phyloP scores from a whole-genome alignment of 208 protist genomes.

The Acanthamoeba quina region DNA sequence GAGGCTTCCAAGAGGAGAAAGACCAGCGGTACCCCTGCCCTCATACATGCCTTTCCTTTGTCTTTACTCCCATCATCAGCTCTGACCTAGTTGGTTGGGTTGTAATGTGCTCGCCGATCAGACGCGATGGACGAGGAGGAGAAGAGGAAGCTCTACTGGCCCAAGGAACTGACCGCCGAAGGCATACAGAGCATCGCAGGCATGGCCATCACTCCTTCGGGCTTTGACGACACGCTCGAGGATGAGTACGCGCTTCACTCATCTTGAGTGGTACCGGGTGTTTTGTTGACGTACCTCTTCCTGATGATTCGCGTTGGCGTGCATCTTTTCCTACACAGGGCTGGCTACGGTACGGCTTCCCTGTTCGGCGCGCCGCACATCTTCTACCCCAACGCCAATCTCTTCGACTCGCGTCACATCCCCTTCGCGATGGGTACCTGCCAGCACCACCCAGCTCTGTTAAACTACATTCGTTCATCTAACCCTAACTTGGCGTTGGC shows the following conservation, averaged over 20 bases:
- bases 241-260: constrained; percentile 23
- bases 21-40: background rate
- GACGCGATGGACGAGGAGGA: constrained; percentile 1
- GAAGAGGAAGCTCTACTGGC: background rate
- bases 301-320: too few species aligned
- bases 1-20: background rate
- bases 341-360: constrained; percentile 47
- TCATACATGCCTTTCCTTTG: background rate
- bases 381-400: constrained; percentile 67
- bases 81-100: background rate
- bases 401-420: constrained; percentile 23
- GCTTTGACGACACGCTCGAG: constrained; percentile 68
- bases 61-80: background rate
- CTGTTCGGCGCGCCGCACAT: constrained; percentile 50
- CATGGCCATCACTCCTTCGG: constrained; percentile 54
- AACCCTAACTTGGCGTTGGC: background rate
- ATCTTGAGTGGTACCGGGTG: background rate
- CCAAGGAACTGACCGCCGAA: constrained; percentile 36
- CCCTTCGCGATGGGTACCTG: constrained; percentile 36
- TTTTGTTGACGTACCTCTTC: background rate
- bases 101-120: background rate
- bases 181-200: constrained; percentile 37
- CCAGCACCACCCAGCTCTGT: background rate
- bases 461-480: background rate
- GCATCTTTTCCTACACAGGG: too few species aligned